Percentiles rank a stretch among this genome's conserved stretches.
Conservation (phyloP, 164 flowering plant genomes). For the Pachysandra terminalis region DNA sequence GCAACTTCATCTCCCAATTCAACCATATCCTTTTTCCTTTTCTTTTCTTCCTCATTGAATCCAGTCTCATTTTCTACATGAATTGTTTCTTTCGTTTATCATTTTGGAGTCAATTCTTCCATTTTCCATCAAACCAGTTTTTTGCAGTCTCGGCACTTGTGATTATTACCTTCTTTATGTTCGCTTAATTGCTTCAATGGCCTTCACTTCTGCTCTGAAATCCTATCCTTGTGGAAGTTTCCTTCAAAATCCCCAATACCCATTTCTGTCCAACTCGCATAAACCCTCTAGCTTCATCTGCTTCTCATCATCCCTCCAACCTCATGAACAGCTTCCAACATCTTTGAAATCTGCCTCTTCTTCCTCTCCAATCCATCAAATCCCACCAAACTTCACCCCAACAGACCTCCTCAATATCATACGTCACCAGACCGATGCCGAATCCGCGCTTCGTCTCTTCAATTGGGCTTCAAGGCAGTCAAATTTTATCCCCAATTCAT, state of each 20-base stretch:
- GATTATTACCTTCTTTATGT: slow-evolving; percentile 7
- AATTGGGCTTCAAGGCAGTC: slow-evolving; percentile 77
- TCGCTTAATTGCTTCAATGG: slow-evolving; percentile 38
- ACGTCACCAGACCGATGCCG: slow-evolving; percentile 45
- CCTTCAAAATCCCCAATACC: slow-evolving; percentile 15
- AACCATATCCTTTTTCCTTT: too few relatives aligned
- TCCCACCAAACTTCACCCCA: slow-evolving; percentile 64
- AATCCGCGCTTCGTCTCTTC: slow-evolving; percentile 43
- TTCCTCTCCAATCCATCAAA: slow-evolving; percentile 16
- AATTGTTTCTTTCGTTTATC: too few relatives aligned
- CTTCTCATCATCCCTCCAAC: slow-evolving; percentile 20
- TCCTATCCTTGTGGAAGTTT: slow-evolving; percentile 25
- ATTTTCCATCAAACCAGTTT: background rate
- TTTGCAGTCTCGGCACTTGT: background rate
- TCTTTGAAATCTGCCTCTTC: slow-evolving; percentile 26
- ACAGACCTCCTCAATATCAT: slow-evolving; percentile 58
- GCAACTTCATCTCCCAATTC: background rate
- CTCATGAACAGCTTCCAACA: slow-evolving; percentile 12
- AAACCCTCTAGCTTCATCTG: slow-evolving; percentile 22
- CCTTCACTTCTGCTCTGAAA: slow-evolving; percentile 41
- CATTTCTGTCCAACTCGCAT: slow-evolving; percentile 8
- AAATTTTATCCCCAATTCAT: slow-evolving; percentile 42
- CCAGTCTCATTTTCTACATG: too few relatives aligned
- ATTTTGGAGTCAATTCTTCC: background rate
- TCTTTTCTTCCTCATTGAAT: background rate